phyloP scores from a whole-genome alignment of 129 eudicot species.

The Helianthus annuus region DNA sequence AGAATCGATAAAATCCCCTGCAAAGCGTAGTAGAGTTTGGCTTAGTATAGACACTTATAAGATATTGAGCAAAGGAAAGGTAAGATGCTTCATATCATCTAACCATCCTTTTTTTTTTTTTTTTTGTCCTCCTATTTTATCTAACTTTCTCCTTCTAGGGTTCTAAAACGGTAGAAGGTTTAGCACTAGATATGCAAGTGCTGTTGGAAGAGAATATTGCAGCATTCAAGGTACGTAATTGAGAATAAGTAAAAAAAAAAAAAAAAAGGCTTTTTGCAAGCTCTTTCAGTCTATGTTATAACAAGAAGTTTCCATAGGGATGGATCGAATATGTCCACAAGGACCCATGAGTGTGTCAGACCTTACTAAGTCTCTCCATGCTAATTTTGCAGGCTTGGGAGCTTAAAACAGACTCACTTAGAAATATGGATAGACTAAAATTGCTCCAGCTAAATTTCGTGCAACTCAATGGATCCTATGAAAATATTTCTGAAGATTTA shows the following conservation, averaged over 20 bases:
- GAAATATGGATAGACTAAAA: background rate
- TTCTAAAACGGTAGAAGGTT: background rate
- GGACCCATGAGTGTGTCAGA: background rate
- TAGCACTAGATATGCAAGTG: background rate
- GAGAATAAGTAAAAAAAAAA: background rate
- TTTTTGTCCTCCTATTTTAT: background rate
- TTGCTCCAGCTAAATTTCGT: constrained; percentile 8
- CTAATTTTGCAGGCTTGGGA: background rate
- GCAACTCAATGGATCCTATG: background rate
- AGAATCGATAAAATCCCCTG: constrained; percentile 17
- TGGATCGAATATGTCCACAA: background rate
- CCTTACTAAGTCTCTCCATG: background rate
- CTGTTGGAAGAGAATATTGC: background rate
- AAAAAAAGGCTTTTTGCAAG: background rate
- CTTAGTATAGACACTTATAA: constrained; percentile 14
- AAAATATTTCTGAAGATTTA: background rate
- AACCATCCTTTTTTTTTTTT: background rate
- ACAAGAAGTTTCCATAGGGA: background rate
- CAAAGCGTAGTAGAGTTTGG: constrained; percentile 30
- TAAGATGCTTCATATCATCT: constrained; percentile 18
- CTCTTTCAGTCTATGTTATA: background rate
- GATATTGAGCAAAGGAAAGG: constrained; percentile 25
- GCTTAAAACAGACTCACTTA: background rate
- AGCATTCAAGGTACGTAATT: background rate
- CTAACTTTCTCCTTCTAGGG: background rate